Conservation (phyloP, 2,329 filamentous ascomycete genomes). For the Colletotrichum tabaci region DNA sequence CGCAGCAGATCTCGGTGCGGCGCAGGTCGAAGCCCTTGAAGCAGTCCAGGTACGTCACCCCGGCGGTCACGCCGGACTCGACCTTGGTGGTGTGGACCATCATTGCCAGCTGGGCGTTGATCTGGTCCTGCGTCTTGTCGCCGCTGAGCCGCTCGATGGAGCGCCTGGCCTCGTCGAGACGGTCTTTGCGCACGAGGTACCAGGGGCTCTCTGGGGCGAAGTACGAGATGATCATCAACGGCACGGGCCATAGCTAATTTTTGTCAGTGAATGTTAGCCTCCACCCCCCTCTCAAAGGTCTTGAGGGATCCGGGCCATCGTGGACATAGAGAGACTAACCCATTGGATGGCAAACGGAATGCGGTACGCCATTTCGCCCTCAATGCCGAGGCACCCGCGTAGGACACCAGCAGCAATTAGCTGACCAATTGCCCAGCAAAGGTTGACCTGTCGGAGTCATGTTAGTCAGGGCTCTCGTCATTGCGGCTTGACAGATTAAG, state of each 20-base stretch:
- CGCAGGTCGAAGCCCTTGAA: slow-evolving; percentile 60
- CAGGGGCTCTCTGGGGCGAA: slow-evolving; percentile 34
- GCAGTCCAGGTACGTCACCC: slow-evolving; percentile 59
- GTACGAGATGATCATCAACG: slow-evolving; percentile 28
- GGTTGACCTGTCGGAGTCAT: slow-evolving; percentile 47
- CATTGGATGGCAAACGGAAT: slow-evolving; percentile 49
- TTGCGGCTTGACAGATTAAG: no score
- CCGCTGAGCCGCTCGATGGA: slow-evolving; percentile 19
- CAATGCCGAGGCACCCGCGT: slow-evolving; percentile 45
- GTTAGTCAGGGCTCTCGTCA: no score
- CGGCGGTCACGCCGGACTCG: slow-evolving; percentile 48
- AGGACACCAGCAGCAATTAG: slow-evolving; percentile 59
- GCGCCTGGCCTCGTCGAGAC: slow-evolving; percentile 17
- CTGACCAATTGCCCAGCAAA: slow-evolving; percentile 64
- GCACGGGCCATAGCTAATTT: slow-evolving; percentile 42
- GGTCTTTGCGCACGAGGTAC: slow-evolving; percentile 25
- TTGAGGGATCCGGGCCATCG: no score
- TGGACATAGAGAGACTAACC: background rate
- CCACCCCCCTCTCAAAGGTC: no score
- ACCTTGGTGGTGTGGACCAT: slow-evolving; percentile 45
- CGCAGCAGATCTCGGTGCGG: slow-evolving; percentile 55
- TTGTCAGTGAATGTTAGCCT: no score
- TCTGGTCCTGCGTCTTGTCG: background rate
- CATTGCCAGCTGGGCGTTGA: slow-evolving; percentile 41
- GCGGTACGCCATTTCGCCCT: slow-evolving; percentile 45